Evolutionary conservation across 2,329 filamentous ascomycete genomes (phyloP).

Genomic region (Neopestalotiopsis sp.): DNA sequence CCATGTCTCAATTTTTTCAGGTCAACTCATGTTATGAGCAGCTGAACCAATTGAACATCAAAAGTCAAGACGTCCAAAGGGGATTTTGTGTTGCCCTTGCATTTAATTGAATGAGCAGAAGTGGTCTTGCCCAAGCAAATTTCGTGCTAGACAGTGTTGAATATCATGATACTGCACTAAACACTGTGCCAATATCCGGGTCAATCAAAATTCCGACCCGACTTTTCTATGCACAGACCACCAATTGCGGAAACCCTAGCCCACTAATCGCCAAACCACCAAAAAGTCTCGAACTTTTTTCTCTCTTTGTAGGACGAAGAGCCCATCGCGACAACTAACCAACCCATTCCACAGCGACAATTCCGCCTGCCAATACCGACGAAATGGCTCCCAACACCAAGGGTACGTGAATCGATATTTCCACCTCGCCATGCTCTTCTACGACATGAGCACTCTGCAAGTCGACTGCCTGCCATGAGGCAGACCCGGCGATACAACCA

Average conservation of each 20-base stretch:
- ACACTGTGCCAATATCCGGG: neutral
- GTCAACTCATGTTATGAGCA: neutral
- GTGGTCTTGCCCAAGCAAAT: neutral
- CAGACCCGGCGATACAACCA: constrained; percentile 7
- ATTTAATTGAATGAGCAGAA: neutral
- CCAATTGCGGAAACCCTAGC: constrained; percentile 13
- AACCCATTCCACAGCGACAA: constrained; percentile 21
- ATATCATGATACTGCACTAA: neutral
- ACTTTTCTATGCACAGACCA: neutral
- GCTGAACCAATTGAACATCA: neutral
- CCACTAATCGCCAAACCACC: constrained; percentile 9
- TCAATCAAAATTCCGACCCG: neutral
- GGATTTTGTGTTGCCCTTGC: neutral
- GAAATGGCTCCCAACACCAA: constrained; percentile 53
- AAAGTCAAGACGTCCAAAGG: neutral
- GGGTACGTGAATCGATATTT: constrained; percentile 46
- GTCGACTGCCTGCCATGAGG: constrained; percentile 7
- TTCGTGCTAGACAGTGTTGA: neutral
- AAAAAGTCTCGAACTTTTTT: constrained; percentile 10
- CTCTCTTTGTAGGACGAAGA: constrained; percentile 6
- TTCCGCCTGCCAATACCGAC: constrained; percentile 28
- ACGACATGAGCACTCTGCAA: constrained; percentile 18
- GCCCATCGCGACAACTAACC: constrained; percentile 13
- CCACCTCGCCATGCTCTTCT: neutral
- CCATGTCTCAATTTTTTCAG: constrained; percentile 42